Base-by-base conservation (phyloP, 1,139 yeast species). In the Blastobotrys indianensis region DNA sequence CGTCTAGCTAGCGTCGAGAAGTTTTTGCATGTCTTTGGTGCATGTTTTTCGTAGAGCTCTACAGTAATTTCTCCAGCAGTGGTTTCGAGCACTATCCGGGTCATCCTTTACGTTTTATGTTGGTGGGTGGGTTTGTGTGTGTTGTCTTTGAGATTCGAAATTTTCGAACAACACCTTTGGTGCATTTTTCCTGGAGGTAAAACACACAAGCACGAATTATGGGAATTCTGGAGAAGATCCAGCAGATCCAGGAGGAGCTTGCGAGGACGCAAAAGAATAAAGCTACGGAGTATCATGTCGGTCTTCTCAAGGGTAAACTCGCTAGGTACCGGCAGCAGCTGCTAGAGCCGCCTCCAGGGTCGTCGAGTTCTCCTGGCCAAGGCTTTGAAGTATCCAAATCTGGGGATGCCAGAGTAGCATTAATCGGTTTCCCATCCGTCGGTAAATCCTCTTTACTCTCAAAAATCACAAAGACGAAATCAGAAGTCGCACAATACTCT, bases 261-360 rank as follows among this genome's bases (percentile, higher is more conserved):
- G 80, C 95, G 35, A 75, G 97, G 52, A 92, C 98, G 31, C 98
- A 92, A 64, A 92, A 92, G 73, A 92, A 92, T 64, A 92, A 92
- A 69, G 98, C 98, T 54, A 92, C 98, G 1, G 97, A 92, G 69
- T 90, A 90, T 65, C 98, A 92, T 64, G 75, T 92, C 60, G 97
- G 98, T 54, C 77, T 90, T 33, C 72, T 92, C 48, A 88, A 92
- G 67, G 98, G 97, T 49, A 92, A 92, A 65, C 75, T 92, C 42
- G 98, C 98, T n/a, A 75, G 95, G 55, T 85, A 85, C 60, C 79
- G 97, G 59, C 82, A 94, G 60, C 96, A 90, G 70, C 74, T 92
- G 47, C 72, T 92, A 38, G 97, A 90, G 56, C 97, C 97, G 11
- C 83, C 86, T 46, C 85, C 92, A 2, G 73, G 74, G 1, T 85